Percentiles rank a stretch among this genome's conserved stretches.
Conservation (phyloP, 2,329 filamentous ascomycete species). For the Calonectria montana region DNA sequence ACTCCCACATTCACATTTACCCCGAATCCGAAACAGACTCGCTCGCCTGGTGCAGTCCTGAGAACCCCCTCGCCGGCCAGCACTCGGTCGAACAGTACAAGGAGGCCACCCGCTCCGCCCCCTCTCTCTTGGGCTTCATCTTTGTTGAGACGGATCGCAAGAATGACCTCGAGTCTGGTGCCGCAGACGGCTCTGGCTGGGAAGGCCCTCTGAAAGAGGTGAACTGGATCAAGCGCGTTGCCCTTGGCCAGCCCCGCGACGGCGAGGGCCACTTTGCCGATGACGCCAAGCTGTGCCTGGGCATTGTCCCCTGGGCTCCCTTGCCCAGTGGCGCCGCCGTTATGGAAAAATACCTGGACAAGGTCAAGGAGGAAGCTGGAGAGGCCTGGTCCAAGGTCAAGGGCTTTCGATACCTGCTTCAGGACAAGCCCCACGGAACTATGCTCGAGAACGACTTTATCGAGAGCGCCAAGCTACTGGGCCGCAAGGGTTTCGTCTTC, state of each 20-base stretch:
- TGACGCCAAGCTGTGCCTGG: slow-evolving; percentile 68
- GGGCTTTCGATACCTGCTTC: slow-evolving; percentile 86
- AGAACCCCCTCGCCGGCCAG: slow-evolving; percentile 70
- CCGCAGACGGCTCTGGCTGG: slow-evolving; percentile 68
- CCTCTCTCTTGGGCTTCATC: slow-evolving; percentile 75
- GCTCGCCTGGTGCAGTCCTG: slow-evolving; percentile 76
- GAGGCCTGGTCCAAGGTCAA: slow-evolving; percentile 75
- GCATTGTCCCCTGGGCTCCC: slow-evolving; percentile 88
- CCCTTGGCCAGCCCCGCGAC: slow-evolving; percentile 65
- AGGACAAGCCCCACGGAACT: slow-evolving; percentile 76
- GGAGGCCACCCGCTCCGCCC: slow-evolving; percentile 54
- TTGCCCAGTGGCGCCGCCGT: slow-evolving; percentile 71
- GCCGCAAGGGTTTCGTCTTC: slow-evolving; percentile 74
- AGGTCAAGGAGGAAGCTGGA: slow-evolving; percentile 71
- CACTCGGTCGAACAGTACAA: slow-evolving; percentile 75
- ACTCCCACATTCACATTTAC: slow-evolving; percentile 93
- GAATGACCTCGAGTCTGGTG: slow-evolving; percentile 64
- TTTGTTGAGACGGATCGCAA: slow-evolving; percentile 86
- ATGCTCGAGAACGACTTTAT: slow-evolving; percentile 75
- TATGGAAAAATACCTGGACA: slow-evolving; percentile 73
- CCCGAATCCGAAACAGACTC: slow-evolving; percentile 73
- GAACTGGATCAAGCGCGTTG: slow-evolving; percentile 73
- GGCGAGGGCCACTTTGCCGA: slow-evolving; percentile 66
- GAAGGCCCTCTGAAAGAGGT: slow-evolving; percentile 78
- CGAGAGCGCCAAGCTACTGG: slow-evolving; percentile 73